Evolutionary conservation across 495 filamentous ascomycete genomes (phyloP).

Genomic region (Cudoniella acicularis): DNA sequence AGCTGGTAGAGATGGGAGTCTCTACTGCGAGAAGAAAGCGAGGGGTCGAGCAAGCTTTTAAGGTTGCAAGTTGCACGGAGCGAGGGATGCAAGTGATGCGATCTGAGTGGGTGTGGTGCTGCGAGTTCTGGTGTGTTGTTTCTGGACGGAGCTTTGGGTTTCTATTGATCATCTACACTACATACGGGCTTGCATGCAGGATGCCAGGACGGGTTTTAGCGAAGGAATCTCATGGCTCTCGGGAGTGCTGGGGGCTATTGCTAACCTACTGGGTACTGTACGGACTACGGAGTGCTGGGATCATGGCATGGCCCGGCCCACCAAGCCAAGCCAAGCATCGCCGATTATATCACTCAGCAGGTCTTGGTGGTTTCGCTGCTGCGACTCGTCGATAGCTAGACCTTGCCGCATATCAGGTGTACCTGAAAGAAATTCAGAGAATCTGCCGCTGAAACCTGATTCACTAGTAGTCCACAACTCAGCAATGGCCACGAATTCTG

Average conservation of each 20-base stretch:
- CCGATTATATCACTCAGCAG: background rate
- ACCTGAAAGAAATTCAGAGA: background rate
- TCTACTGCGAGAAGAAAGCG: conserved; percentile 7
- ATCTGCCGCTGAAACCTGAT: background rate
- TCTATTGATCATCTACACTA: background rate
- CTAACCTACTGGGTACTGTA: too few species aligned
- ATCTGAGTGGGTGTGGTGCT: conserved; percentile 1
- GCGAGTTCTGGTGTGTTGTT: conserved; percentile 6
- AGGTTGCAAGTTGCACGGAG: conserved; percentile 13
- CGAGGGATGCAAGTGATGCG: conserved; percentile 24
- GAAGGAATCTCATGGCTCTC: too few species aligned
- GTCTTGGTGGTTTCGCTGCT: background rate
- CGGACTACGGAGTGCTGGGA: too few species aligned
- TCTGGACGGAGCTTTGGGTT: conserved; percentile 4
- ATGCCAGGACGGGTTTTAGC: too few species aligned
- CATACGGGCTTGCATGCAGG: background rate
- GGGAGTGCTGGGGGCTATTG: too few species aligned
- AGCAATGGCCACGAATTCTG: background rate
- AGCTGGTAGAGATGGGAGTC: conserved; percentile 19
- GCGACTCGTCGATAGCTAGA: background rate
- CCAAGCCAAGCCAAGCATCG: background rate
- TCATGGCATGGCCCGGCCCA: too few species aligned
- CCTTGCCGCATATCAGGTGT: background rate
- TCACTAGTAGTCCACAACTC: background rate
- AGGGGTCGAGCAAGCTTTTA: conserved; percentile 14